Conservation (phyloP, 495 filamentous ascomycete genomes). For the Lasiosphaeria ovina region DNA sequence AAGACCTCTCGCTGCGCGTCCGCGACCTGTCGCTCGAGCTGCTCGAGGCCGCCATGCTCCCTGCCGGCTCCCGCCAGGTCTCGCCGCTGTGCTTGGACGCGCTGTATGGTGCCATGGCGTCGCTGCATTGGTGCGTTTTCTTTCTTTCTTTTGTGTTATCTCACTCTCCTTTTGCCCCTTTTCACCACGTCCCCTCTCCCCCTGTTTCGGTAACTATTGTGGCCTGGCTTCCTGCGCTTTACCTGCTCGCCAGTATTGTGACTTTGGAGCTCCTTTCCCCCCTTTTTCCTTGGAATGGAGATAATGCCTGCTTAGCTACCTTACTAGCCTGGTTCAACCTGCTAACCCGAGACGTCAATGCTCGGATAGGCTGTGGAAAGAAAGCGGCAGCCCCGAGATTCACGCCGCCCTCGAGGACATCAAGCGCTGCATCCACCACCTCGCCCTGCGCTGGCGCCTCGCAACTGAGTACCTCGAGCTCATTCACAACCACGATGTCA, state of each 20-base stretch:
- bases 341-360: too few species aligned
- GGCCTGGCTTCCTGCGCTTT: too few species aligned
- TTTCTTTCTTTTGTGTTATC: too few species aligned
- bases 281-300: too few species aligned
- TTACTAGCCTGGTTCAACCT: too few species aligned
- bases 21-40: slow-evolving; percentile 22
- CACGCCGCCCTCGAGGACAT: slow-evolving; percentile 18
- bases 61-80: slow-evolving; percentile 7
- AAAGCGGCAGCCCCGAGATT: slow-evolving; percentile 18
- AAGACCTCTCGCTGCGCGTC: slow-evolving; percentile 9
- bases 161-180: too few species aligned
- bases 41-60: slow-evolving; percentile 20
- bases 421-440: slow-evolving; percentile 7
- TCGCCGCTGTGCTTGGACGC: slow-evolving; percentile 26
- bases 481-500: slow-evolving; percentile 21
- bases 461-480: slow-evolving; percentile 22
- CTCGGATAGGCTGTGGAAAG: slow-evolving; percentile 20
- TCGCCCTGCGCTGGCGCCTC: slow-evolving; percentile 22
- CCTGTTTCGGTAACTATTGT: too few species aligned
- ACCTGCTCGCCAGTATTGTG: too few species aligned
- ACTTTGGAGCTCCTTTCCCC: too few species aligned
- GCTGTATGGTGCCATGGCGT: slow-evolving; percentile 23
- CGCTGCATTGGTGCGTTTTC: slow-evolving; percentile 19
- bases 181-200: too few species aligned
- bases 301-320: too few species aligned